Percentiles rank a stretch among this genome's conserved stretches.
phyloP scores from a whole-genome alignment of 345 rosid genomes.

The Carallia pectinifolia region DNA sequence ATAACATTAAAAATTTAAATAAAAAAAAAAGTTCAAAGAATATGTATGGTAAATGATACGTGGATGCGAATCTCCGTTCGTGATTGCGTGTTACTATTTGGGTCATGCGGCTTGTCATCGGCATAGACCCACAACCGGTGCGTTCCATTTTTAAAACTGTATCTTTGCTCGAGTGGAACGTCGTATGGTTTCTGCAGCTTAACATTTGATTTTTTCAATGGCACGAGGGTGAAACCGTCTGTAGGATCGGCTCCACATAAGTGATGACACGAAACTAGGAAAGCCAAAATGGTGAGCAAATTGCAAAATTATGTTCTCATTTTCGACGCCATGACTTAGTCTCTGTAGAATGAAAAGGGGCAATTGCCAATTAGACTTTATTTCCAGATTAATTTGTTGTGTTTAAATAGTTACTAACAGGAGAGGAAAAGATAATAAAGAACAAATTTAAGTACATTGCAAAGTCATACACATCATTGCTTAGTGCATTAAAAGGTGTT shows the following conservation, averaged over 20 bases:
- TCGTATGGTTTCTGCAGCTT: constrained; percentile 37
- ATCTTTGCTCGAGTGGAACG: constrained; percentile 24
- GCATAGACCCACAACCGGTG: constrained; percentile 39
- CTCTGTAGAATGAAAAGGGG: too few relatives aligned
- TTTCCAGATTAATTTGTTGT: too few relatives aligned
- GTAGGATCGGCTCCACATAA: constrained; percentile 27
- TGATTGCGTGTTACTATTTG: constrained; percentile 34
- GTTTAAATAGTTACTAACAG: too few relatives aligned
- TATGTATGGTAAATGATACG: constrained; percentile 6
- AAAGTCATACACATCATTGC: too few relatives aligned
- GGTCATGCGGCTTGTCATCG: constrained; percentile 40
- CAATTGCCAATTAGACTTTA: too few relatives aligned
- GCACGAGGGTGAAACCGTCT: constrained; percentile 26
- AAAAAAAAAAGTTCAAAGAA: neutral
- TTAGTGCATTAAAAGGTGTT: too few relatives aligned
- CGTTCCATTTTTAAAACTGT: constrained; percentile 30
- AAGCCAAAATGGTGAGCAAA: neutral
- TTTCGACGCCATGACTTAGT: neutral
- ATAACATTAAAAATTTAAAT: too few relatives aligned
- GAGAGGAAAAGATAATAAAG: too few relatives aligned
- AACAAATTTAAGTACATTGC: too few relatives aligned
- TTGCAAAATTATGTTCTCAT: neutral
- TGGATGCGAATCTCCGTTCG: constrained; percentile 36
- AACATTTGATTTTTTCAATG: constrained; percentile 26
- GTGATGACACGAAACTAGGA: neutral